Evolutionary conservation across 2,329 filamentous ascomycete genomes (phyloP).

Genomic region (Pyrenochaeta sp.): DNA sequence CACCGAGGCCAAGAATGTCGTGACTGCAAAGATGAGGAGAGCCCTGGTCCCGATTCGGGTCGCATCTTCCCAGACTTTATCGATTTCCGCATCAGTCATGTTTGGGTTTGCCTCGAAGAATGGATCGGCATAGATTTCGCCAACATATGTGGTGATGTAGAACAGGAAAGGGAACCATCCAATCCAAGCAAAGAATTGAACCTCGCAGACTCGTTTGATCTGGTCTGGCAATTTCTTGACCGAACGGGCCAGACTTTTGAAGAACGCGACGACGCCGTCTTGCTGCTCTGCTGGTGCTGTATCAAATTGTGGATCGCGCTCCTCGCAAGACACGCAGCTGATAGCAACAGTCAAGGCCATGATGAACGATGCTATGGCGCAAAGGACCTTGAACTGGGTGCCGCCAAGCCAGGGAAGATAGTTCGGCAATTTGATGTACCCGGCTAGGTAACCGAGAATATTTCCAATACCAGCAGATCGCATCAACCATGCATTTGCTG

Average conservation of each 20-base stretch:
- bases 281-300: conserved; percentile 61
- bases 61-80: conserved; percentile 80
- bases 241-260: conserved; percentile 76
- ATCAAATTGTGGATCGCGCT: conserved; percentile 81
- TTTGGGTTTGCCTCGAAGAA: conserved; percentile 78
- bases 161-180: conserved; percentile 96
- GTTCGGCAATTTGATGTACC: conserved; percentile 79
- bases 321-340: conserved; percentile 73
- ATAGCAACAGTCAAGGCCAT: conserved; percentile 74
- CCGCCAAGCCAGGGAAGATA: conserved; percentile 81
- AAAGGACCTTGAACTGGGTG: conserved; percentile 92
- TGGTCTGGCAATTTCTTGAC: conserved; percentile 82
- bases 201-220: conserved; percentile 76
- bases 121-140: conserved; percentile 89
- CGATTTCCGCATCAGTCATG: conserved; percentile 77
- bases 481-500: conserved; percentile 93
- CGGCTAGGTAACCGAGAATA: conserved; percentile 87
- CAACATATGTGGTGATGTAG: conserved; percentile 93
- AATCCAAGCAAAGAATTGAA: conserved; percentile 79
- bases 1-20: conserved; percentile 82
- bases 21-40: conserved; percentile 84
- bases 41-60: conserved; percentile 90
- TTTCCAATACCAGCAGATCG: conserved; percentile 87
- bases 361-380: conserved; percentile 79
- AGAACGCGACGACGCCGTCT: conserved; percentile 77